These are phyloP conservation scores for Fusarium poae DNA, from an alignment of 2,329 filamentous ascomycete species.

Conservation along the genomic window DNA sequence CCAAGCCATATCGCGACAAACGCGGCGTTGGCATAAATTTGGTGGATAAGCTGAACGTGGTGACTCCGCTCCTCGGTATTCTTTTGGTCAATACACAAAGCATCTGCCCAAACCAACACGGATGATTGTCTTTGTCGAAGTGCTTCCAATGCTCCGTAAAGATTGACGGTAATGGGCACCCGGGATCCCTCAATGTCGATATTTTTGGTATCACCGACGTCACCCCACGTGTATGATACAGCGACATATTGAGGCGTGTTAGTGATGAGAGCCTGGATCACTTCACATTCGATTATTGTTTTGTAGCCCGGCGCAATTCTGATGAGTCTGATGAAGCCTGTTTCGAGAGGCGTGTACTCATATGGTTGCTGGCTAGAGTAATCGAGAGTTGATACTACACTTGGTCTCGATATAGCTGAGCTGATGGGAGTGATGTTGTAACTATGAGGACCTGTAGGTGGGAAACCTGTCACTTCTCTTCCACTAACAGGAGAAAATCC, in stretches of 20 bases:
- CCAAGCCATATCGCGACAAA: constrained; percentile 32
- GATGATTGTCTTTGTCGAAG: constrained; percentile 12
- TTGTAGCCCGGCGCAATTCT: constrained; percentile 13
- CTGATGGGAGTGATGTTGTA: background rate
- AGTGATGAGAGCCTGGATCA: constrained; percentile 10
- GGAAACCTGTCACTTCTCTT: background rate
- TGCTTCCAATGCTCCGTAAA: constrained; percentile 16
- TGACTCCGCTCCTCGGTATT: constrained; percentile 6
- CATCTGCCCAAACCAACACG: constrained; percentile 28
- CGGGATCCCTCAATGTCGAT: constrained; percentile 18
- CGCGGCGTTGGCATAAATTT: constrained; percentile 22
- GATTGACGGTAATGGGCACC: constrained; percentile 8
- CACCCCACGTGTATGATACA: constrained; percentile 33
- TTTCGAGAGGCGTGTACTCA: constrained; percentile 23
- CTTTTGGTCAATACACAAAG: constrained; percentile 22
- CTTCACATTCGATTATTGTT: constrained; percentile 24
- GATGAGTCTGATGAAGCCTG: constrained; percentile 26
- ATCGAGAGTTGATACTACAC: background rate
- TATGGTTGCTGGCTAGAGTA: background rate
- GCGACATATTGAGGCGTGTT: constrained; percentile 14
- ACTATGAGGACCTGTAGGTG: no score
- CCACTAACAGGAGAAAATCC: background rate
- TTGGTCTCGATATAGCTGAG: background rate
- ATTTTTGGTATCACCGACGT: constrained; percentile 15
- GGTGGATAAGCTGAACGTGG: constrained; percentile 27